These are phyloP conservation scores for Fusarium sp. DNA, from an alignment of 2,329 filamentous ascomycete genomes.

Conservation along the genomic window DNA sequence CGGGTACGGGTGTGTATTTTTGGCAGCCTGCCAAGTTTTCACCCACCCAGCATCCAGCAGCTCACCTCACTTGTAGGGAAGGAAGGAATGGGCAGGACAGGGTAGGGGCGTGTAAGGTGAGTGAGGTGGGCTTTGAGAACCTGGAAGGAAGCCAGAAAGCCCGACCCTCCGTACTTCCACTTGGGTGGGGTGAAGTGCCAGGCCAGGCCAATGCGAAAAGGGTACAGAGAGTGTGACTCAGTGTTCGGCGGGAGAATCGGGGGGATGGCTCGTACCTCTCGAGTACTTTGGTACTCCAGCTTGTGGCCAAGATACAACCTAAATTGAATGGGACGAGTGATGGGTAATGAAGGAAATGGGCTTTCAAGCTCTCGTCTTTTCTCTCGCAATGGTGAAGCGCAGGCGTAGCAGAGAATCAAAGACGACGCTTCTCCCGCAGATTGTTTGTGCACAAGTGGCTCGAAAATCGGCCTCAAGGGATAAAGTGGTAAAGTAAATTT, in stretches of 20 bases:
- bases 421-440: constrained; percentile 1
- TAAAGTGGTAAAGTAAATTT: constrained; percentile 1
- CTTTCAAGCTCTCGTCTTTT: constrained; percentile 1
- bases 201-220: constrained; percentile 1
- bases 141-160: constrained; percentile 22
- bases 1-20: constrained; percentile 38
- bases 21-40: constrained; percentile 31
- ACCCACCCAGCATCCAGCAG: constrained; percentile 23
- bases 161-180: constrained; percentile 5
- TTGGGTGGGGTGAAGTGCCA: constrained; percentile 35
- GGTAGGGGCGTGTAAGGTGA: constrained; percentile 28
- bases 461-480: constrained; percentile 9
- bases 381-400: constrained; percentile 4
- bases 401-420: constrained; percentile 16
- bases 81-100: constrained; percentile 2
- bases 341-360: constrained; percentile 3
- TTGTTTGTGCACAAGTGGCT: constrained; percentile 12
- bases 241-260: constrained; percentile 19
- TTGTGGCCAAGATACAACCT: constrained; percentile 8
- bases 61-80: constrained; percentile 18
- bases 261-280: constrained; percentile 26
- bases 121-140: constrained; percentile 18
- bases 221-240: constrained; percentile 31
- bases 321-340: not conserved
- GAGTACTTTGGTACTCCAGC: constrained; percentile 16